phyloP scores from a whole-genome alignment of 805 yeast species.

The Pichia nanzhaoensis region DNA sequence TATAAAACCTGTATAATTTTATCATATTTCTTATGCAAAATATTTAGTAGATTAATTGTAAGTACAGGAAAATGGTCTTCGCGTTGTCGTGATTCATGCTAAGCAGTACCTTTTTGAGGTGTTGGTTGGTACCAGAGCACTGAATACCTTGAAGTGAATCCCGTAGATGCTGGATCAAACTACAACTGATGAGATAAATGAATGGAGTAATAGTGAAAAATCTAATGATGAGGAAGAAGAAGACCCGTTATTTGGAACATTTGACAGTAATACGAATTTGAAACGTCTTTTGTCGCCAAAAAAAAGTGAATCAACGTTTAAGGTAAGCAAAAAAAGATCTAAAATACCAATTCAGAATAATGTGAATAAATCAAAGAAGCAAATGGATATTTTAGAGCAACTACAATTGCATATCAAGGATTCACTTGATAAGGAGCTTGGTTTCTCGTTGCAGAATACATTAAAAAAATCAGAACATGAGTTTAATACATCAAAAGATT shows the following conservation, averaged over 20 bases:
- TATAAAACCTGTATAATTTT: too few species aligned
- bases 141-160: too few species aligned
- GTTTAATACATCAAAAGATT: not conserved
- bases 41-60: too few species aligned
- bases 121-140: too few species aligned
- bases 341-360: not conserved
- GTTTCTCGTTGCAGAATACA: constrained; percentile 5
- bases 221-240: constrained; percentile 1
- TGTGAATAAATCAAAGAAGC: not conserved
- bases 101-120: too few species aligned
- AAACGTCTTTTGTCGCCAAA: constrained; percentile 5
- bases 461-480: not conserved
- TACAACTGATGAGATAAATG: not conserved
- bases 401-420: constrained; percentile 3
- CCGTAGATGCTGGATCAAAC: not conserved
- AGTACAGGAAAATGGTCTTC: too few species aligned
- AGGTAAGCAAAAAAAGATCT: not conserved
- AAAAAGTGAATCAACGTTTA: not conserved
- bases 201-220: not conserved
- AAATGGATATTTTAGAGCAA: constrained; percentile 5
- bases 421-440: constrained; percentile 10
- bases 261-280: constrained; percentile 1
- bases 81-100: too few species aligned
- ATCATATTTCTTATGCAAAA: too few species aligned
- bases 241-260: constrained; percentile 10